phyloP scores from a whole-genome alignment of 75 land plant species.

The Sequoia sempervirens region DNA sequence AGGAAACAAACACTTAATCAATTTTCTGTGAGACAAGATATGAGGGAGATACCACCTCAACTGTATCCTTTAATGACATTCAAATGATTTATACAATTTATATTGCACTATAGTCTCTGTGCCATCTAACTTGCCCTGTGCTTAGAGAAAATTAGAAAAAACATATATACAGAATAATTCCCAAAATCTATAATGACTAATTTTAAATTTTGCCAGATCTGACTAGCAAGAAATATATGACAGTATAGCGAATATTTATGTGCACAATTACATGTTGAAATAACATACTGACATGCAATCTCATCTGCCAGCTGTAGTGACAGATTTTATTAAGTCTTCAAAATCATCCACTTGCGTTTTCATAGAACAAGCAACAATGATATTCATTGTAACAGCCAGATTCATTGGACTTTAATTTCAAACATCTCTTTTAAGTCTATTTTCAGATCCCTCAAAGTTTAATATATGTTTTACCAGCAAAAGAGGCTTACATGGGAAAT shows the following conservation, averaged over 20 bases:
- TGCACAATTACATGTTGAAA: background rate
- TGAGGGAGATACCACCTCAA: conserved; percentile 20
- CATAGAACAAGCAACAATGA: background rate
- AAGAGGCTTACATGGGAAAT: background rate
- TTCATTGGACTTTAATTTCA: background rate
- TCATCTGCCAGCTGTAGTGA: background rate
- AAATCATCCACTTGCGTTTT: background rate
- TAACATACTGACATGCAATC: background rate
- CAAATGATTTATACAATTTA: conserved; percentile 1
- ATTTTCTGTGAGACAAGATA: conserved; percentile 17
- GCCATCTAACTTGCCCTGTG: background rate
- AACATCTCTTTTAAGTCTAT: background rate
- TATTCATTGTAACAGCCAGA: background rate
- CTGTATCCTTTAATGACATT: conserved; percentile 20
- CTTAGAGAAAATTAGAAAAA: conserved; percentile 3
- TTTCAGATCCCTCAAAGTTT: background rate
- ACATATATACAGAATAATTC: background rate
- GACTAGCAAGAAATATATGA: background rate
- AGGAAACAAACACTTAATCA: conserved; percentile 32
- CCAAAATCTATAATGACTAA: background rate
- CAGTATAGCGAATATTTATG: no score
- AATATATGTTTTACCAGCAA: background rate
- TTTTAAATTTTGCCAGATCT: background rate
- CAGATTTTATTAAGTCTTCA: background rate
- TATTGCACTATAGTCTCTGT: conserved; percentile 1